phyloP scores from a whole-genome alignment of 148 eudicot genomes.

The Diospyros kaki region DNA sequence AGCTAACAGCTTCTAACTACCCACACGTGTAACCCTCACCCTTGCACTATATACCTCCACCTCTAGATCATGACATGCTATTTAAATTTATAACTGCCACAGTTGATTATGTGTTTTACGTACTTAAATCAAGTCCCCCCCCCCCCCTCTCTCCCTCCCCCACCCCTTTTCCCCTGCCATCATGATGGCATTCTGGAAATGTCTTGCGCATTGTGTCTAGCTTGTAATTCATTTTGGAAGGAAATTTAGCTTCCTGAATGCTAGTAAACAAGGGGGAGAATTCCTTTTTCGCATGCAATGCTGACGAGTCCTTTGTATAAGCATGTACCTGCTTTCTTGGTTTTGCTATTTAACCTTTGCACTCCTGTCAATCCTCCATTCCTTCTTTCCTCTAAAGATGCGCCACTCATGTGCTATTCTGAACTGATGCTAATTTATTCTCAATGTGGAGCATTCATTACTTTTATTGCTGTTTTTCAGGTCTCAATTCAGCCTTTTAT shows the following conservation, averaged over 20 bases:
- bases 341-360: neutral
- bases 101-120: neutral
- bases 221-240: neutral
- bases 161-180: neutral
- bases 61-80: neutral
- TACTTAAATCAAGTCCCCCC: too few relatives aligned
- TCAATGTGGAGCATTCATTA: neutral
- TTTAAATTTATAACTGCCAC: neutral
- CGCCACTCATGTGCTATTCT: neutral
- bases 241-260: neutral
- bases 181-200: neutral
- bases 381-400: too few relatives aligned
- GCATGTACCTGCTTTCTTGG: neutral
- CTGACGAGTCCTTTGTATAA: neutral
- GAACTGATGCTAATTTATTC: neutral
- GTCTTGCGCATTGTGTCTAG: neutral
- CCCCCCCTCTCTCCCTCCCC: too few relatives aligned
- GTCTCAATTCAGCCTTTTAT: conserved; percentile 69
- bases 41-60: too few relatives aligned
- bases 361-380: neutral
- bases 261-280: neutral
- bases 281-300: neutral
- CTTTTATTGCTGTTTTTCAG: conserved; percentile 29
- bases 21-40: too few relatives aligned
- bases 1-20: too few relatives aligned